These are phyloP conservation scores for Aspergillus incahuasiensis DNA, from an alignment of 495 filamentous ascomycete species.

Conservation along the genomic window DNA sequence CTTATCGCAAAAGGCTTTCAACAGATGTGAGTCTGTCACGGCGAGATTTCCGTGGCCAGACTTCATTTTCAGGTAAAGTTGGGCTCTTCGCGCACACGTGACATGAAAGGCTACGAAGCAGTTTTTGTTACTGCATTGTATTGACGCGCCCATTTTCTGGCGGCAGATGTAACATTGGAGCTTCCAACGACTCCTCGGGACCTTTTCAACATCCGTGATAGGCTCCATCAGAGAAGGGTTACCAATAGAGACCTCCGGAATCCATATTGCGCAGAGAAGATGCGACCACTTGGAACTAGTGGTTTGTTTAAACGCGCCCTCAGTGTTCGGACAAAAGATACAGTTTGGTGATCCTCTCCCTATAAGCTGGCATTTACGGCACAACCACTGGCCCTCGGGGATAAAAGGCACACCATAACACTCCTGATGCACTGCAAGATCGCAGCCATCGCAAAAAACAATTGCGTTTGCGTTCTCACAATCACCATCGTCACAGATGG, in stretches of 20 bases:
- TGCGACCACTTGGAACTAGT: conserved; percentile 94
- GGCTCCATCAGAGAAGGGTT: conserved; percentile 98
- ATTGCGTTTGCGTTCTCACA: conserved; percentile 99
- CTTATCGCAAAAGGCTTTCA: conserved; percentile 95
- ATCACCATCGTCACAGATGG: conserved; percentile 96
- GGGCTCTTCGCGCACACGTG: conserved; percentile 84
- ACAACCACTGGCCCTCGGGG: conserved; percentile 97
- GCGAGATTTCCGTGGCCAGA: conserved; percentile 72
- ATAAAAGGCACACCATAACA: conserved; percentile 99
- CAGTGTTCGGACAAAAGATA: conserved; percentile 96
- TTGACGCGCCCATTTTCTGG: conserved; percentile 95
- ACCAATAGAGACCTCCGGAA: conserved; percentile 92
- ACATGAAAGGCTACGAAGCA: conserved; percentile 99
- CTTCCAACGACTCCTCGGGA: conserved; percentile 90
- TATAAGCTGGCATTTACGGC: conserved; percentile 92
- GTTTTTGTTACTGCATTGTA: conserved; percentile 96
- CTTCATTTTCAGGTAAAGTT: conserved; percentile 95
- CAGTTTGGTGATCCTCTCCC: conserved; percentile 90
- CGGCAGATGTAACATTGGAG: conserved; percentile 94
- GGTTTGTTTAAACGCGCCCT: conserved; percentile 98
- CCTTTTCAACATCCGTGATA: conserved; percentile 95
- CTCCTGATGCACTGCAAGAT: conserved; percentile 96
- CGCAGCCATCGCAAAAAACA: conserved; percentile 98
- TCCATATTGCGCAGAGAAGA: conserved; percentile 95
- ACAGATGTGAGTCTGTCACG: conserved; percentile 79